Evolutionary conservation across 2,329 filamentous ascomycete genomes (phyloP), one percentile per base, ranked within the genome.

Genomic region (Botrytis tulipae): DNA sequence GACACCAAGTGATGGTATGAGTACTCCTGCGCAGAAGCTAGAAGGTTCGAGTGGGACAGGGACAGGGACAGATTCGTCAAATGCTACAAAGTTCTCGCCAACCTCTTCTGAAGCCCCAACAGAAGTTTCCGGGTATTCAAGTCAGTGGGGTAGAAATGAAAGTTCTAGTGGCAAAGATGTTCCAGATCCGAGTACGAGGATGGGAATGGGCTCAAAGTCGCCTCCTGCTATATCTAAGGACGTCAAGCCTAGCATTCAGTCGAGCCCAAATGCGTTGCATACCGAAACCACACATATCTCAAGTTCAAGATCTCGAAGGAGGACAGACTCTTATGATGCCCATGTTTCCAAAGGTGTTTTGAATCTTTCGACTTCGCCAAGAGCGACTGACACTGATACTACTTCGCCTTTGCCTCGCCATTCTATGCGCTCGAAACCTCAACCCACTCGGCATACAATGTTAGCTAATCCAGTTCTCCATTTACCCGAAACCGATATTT

Each of bases 341-440:
- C 76, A 78, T 76, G 67, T 74, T 69, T 61, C 77, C n/a, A 80
- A 77, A 77, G 77, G 74, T 44, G 77, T 75, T 62, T 73, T 77
- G 59, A 80, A 75, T 71, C 46, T 74, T 48, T 65, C 72, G 29
- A 77, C 76, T 71, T 72, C 74, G 25, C 73, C 76, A 35, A 77
- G 73, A 44, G 48, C 57, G 51, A 48, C 72, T 62, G 78, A 76
- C 61, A 68, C 60, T 25, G 67, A 54, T 77, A 70, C 74, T 72
- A 68, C 73, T 72, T 40, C 74, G 63, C 70, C 75, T 69, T 46
- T 74, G 57, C 22, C 74, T 54, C 59, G 71, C 51, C 63, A 74
- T 44, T 37, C 44, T 35, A 46, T 75, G 35, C 61, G 59, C 40
- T 44, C 67, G 94, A 74, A 74, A 48, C 40, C 78, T 66, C 78